Conservation (phyloP, 805 yeast species). For the Hanseniaspora pseudoguilliermondii region DNA sequence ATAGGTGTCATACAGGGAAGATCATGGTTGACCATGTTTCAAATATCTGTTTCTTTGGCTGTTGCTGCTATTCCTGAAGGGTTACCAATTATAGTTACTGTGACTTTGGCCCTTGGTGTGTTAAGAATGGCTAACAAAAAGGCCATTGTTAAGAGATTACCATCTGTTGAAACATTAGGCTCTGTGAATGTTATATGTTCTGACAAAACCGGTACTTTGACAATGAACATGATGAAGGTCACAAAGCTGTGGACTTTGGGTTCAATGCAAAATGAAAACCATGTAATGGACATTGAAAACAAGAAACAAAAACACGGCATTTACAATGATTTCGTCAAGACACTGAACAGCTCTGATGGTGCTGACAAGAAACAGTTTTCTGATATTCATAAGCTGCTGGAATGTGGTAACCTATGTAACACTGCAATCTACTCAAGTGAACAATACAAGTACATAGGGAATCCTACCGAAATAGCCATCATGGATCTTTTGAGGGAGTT, state of each 20-base stretch:
- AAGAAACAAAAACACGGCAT: slow-evolving; percentile 29
- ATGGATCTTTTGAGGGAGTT: slow-evolving; percentile 61
- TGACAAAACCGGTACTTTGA: slow-evolving; percentile 83
- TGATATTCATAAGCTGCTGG: slow-evolving; percentile 45
- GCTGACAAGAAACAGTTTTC: slow-evolving; percentile 23
- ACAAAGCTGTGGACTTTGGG: slow-evolving; percentile 71
- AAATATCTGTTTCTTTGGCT: slow-evolving; percentile 90
- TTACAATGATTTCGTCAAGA: slow-evolving; percentile 31
- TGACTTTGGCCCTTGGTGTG: slow-evolving; percentile 90
- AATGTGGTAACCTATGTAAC: slow-evolving; percentile 62
- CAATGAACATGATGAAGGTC: slow-evolving; percentile 85
- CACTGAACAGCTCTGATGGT: slow-evolving; percentile 28
- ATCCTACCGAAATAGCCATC: slow-evolving; percentile 89
- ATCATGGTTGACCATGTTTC: slow-evolving; percentile 95
- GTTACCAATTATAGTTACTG: slow-evolving; percentile 93
- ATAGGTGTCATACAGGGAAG: slow-evolving; percentile 88
- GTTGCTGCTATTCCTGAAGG: slow-evolving; percentile 99
- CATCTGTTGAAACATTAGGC: slow-evolving; percentile 90
- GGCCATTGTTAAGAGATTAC: slow-evolving; percentile 87
- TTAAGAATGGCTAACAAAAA: slow-evolving; percentile 88
- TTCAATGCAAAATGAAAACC: slow-evolving; percentile 31
- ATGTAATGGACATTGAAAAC: slow-evolving; percentile 34
- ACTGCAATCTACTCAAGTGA: slow-evolving; percentile 60
- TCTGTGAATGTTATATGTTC: slow-evolving; percentile 88
- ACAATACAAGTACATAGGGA: slow-evolving; percentile 64